These are phyloP conservation scores for Dalbergia oliveri DNA, from an alignment of 306 rosid species.

Conservation along the genomic window DNA sequence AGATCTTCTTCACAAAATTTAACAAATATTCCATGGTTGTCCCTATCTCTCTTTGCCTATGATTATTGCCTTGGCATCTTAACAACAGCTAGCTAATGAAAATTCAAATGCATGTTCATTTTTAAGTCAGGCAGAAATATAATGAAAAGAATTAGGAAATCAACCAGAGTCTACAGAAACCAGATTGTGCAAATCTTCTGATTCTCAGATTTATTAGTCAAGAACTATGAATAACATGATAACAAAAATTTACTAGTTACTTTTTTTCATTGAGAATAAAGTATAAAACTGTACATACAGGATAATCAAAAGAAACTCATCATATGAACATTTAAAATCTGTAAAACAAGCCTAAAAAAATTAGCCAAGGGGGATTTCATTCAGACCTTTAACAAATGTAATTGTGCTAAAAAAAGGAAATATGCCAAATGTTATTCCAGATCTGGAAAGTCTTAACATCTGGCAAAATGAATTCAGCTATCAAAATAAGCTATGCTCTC, in stretches of 20 bases:
- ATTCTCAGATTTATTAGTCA: slow-evolving; percentile 29
- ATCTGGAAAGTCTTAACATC: slow-evolving; percentile 33
- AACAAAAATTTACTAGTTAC: slow-evolving; percentile 18
- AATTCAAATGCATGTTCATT: slow-evolving; percentile 8
- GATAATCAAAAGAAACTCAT: slow-evolving; percentile 24
- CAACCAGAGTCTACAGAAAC: slow-evolving; percentile 26
- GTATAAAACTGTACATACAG: slow-evolving; percentile 16
- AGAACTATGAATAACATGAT: background rate
- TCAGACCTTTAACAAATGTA: slow-evolving; percentile 19
- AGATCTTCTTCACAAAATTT: slow-evolving; percentile 40
- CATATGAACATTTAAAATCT: slow-evolving; percentile 12
- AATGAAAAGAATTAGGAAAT: background rate
- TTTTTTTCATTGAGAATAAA: slow-evolving; percentile 33
- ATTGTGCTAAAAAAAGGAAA: background rate
- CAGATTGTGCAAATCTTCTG: slow-evolving; percentile 13
- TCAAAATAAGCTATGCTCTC: slow-evolving; percentile 28
- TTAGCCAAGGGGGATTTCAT: slow-evolving; percentile 1
- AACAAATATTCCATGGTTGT: slow-evolving; percentile 35
- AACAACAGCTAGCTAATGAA: slow-evolving; percentile 2
- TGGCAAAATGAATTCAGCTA: background rate
- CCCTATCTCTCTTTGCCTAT: slow-evolving; percentile 26
- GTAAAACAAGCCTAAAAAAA: slow-evolving; percentile 32
- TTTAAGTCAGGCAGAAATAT: slow-evolving; percentile 30
- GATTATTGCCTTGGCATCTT: slow-evolving; percentile 31
- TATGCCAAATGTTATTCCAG: slow-evolving; percentile 14